Evolutionary conservation across 345 rosid genomes (phyloP).

Genomic region (Noccaea bulbosa): DNA sequence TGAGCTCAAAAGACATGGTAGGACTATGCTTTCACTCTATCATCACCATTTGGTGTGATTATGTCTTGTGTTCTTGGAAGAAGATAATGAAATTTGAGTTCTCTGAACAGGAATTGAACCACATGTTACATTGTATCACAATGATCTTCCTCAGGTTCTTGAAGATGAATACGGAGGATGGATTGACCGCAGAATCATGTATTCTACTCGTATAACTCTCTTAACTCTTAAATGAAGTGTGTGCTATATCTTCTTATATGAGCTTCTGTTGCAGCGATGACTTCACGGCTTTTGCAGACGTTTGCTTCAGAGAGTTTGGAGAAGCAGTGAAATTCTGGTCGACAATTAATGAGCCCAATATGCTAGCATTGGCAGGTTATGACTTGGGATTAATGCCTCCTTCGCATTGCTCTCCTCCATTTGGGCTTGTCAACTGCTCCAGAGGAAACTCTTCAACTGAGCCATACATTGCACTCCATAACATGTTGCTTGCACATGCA

Average conservation of each 20-base stretch:
- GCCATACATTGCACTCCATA: slow-evolving; percentile 64
- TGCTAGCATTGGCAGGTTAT: slow-evolving; percentile 45
- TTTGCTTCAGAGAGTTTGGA: slow-evolving; percentile 76
- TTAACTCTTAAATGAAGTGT: not conserved
- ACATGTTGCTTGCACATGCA: slow-evolving; percentile 66
- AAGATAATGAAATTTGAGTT: not conserved
- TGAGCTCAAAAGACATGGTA: slow-evolving; percentile 54
- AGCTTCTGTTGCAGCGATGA: slow-evolving; percentile 50
- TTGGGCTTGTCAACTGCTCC: slow-evolving; percentile 25
- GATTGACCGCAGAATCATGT: slow-evolving; percentile 58
- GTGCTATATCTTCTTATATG: not conserved
- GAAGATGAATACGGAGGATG: slow-evolving; percentile 80
- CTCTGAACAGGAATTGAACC: slow-evolving; percentile 56
- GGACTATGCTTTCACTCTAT: not conserved
- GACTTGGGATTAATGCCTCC: slow-evolving; percentile 41
- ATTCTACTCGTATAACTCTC: no score
- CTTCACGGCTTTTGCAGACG: slow-evolving; percentile 68
- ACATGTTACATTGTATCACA: slow-evolving; percentile 53
- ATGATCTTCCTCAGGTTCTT: slow-evolving; percentile 63
- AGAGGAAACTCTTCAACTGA: slow-evolving; percentile 67
- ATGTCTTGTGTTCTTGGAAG: not conserved
- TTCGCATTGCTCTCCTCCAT: slow-evolving; percentile 47
- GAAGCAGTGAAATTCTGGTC: slow-evolving; percentile 58
- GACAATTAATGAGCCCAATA: slow-evolving; percentile 76
- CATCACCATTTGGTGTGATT: not conserved